Percentiles rank a stretch among this genome's conserved stretches.
These are phyloP conservation scores for Phytophthora litchii DNA, from an alignment of 352 stramenopile species.

Conservation along the genomic window DNA sequence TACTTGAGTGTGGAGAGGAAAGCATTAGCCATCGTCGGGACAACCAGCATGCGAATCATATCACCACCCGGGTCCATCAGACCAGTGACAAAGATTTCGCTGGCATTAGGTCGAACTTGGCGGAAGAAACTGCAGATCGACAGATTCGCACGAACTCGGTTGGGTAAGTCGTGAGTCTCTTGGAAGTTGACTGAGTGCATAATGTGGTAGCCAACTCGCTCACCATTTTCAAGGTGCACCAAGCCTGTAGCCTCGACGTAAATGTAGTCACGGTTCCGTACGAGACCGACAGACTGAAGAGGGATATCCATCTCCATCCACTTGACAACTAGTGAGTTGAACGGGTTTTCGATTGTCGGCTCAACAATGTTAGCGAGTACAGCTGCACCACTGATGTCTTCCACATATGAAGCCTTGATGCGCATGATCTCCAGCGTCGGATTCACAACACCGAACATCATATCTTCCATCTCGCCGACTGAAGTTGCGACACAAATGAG, in stretches of 20 bases:
- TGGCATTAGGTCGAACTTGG: slow-evolving; percentile 22
- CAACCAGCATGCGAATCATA: slow-evolving; percentile 23
- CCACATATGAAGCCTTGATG: slow-evolving; percentile 40
- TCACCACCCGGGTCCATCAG: slow-evolving; percentile 14
- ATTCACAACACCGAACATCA: slow-evolving; percentile 44
- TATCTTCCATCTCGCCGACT: slow-evolving; percentile 37
- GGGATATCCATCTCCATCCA: slow-evolving; percentile 45
- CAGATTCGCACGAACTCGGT: slow-evolving; percentile 26
- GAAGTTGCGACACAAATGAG: slow-evolving; percentile 44
- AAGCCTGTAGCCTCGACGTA: slow-evolving; percentile 41
- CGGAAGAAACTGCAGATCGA: slow-evolving; percentile 40
- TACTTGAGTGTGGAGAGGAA: slow-evolving; percentile 39
- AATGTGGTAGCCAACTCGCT: slow-evolving; percentile 42
- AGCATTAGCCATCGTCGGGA: slow-evolving; percentile 21
- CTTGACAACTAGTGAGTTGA: slow-evolving; percentile 39
- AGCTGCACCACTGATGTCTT: slow-evolving; percentile 30
- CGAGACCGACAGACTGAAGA: slow-evolving; percentile 24
- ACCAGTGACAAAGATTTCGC: slow-evolving; percentile 36
- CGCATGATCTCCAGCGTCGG: slow-evolving; percentile 39
- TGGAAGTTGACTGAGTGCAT: slow-evolving; percentile 44
- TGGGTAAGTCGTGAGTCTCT: slow-evolving; percentile 28
- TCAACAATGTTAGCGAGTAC: slow-evolving; percentile 36
- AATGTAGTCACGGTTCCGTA: slow-evolving; percentile 42
- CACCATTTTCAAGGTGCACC: slow-evolving; percentile 24
- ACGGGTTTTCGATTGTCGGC: slow-evolving; percentile 25